A percentile compares a stretch with the other conserved stretches of the same genome.
phyloP scores from a whole-genome alignment of 495 filamentous ascomycete species.

The Xylaria venustula region DNA sequence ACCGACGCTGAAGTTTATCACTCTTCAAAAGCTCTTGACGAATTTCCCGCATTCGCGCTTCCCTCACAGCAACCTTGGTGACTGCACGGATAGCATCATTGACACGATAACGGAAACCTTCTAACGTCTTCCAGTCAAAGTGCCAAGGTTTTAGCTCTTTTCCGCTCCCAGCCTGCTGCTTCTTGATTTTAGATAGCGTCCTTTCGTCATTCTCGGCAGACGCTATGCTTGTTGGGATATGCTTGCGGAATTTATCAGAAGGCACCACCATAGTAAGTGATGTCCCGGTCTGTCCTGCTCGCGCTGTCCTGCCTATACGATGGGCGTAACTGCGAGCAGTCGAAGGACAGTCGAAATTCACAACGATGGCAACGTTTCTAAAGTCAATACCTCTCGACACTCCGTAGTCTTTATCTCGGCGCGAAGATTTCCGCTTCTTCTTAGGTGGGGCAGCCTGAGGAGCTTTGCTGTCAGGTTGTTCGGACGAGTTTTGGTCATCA shows the following conservation, averaged over 20 bases:
- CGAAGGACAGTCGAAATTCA: constrained; percentile 94
- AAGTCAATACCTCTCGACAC: constrained; percentile 91
- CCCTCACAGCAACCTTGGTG: constrained; percentile 67
- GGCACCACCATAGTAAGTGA: constrained; percentile 93
- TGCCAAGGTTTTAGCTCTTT: constrained; percentile 82
- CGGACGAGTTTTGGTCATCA: neutral
- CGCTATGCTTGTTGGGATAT: constrained; percentile 76
- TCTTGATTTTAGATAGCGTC: constrained; percentile 69
- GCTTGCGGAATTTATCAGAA: constrained; percentile 74
- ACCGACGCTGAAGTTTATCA: constrained; percentile 91
- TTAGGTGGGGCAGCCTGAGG: constrained; percentile 24
- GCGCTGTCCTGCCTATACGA: constrained; percentile 88
- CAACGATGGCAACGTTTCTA: constrained; percentile 86
- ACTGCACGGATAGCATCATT: constrained; percentile 63
- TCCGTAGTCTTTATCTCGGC: constrained; percentile 80
- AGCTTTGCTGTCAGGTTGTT: constrained; percentile 26
- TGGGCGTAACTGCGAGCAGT: constrained; percentile 86
- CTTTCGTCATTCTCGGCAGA: constrained; percentile 79
- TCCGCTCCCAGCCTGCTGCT: constrained; percentile 68
- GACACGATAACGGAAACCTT: constrained; percentile 93
- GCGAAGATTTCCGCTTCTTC: constrained; percentile 62
- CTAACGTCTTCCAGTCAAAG: constrained; percentile 92
- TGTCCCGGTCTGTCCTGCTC: constrained; percentile 87
- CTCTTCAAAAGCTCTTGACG: constrained; percentile 85
- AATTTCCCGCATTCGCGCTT: constrained; percentile 85